These are phyloP conservation scores for Colletotrichum coccodes DNA, from an alignment of 2,329 filamentous ascomycete species.

Conservation along the genomic window DNA sequence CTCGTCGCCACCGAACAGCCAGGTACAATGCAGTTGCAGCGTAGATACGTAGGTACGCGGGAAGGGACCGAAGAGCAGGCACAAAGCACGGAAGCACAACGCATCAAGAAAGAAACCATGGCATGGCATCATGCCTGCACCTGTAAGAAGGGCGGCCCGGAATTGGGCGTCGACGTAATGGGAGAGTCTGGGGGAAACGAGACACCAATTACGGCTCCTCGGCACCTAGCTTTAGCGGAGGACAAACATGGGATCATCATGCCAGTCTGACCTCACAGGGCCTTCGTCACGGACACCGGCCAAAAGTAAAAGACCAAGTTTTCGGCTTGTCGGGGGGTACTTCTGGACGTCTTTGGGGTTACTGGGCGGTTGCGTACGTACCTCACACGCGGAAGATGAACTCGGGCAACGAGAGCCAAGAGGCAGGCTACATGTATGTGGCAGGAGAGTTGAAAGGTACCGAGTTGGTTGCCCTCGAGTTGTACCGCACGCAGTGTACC, in stretches of 20 bases:
- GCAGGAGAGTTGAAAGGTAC: no score
- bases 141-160: background rate
- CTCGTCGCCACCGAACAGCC: background rate
- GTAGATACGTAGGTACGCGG: background rate
- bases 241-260: slow-evolving; percentile 23
- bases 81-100: background rate
- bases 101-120: background rate
- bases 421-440: no score
- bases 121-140: background rate
- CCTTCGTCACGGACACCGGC: background rate
- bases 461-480: background rate
- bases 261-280: slow-evolving; percentile 31
- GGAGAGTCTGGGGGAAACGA: slow-evolving; percentile 10
- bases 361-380: background rate
- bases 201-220: slow-evolving; percentile 24
- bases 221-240: slow-evolving; percentile 18
- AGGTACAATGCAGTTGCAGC: background rate
- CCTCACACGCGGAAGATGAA: background rate
- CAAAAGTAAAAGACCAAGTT: background rate
- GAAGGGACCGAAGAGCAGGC: background rate
- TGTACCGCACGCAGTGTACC: background rate
- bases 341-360: background rate
- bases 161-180: slow-evolving; percentile 22
- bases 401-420: background rate
- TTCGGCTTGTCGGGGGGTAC: background rate